Percentiles rank a stretch among this genome's conserved stretches.
phyloP scores from a whole-genome alignment of 768 basidiomycete species.

The Boletus sensibilis region DNA sequence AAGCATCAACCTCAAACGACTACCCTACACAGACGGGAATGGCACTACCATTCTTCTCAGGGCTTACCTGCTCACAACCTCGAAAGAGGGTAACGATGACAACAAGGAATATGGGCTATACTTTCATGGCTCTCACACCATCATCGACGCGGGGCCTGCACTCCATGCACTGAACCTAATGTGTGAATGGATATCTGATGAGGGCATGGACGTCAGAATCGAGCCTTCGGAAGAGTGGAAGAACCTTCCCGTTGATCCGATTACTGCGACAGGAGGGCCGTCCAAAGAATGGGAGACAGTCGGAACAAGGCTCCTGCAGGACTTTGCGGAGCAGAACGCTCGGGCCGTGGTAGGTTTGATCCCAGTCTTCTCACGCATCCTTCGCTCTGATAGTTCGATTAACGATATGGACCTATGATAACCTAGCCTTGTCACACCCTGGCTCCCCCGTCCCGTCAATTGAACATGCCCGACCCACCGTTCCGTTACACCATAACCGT shows the following conservation, averaged over 20 bases:
- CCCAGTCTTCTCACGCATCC: background rate
- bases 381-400: background rate
- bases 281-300: slow-evolving; percentile 16
- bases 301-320: slow-evolving; percentile 16
- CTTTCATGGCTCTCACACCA: slow-evolving; percentile 22
- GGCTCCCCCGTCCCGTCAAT: slow-evolving; percentile 4
- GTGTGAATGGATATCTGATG: slow-evolving; percentile 23
- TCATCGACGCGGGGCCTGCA: slow-evolving; percentile 25
- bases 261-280: slow-evolving; percentile 24
- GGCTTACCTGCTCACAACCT: slow-evolving; percentile 14
- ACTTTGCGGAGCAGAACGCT: slow-evolving; percentile 2
- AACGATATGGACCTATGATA: background rate
- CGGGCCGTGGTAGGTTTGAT: slow-evolving; percentile 8
- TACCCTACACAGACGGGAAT: slow-evolving; percentile 15
- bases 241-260: slow-evolving; percentile 27
- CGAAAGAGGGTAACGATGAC: background rate
- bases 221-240: slow-evolving; percentile 22
- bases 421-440: slow-evolving; percentile 9
- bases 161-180: slow-evolving; percentile 22
- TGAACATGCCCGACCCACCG: slow-evolving; percentile 8
- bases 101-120: slow-evolving; percentile 20
- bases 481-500: background rate
- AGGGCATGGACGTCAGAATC: slow-evolving; percentile 10
- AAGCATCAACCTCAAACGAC: slow-evolving; percentile 13
- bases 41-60: slow-evolving; percentile 3